Conservation (phyloP, 352 stramenopile species). For the Phytophthora sp. region DNA sequence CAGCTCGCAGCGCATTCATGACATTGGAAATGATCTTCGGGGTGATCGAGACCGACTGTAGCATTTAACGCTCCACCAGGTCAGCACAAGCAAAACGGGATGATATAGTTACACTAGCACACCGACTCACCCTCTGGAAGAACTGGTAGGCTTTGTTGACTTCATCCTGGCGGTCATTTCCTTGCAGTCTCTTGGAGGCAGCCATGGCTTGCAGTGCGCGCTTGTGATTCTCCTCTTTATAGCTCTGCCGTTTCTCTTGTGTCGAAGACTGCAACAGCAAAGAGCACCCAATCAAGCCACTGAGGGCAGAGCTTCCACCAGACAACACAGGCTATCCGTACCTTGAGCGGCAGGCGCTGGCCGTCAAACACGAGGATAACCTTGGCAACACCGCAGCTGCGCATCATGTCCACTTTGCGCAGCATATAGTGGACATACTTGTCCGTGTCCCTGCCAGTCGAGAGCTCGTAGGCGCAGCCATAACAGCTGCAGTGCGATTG, state of each 20-base stretch:
- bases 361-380: constrained; percentile 82
- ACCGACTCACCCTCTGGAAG: constrained; percentile 53
- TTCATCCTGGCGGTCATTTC: constrained; percentile 54
- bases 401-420: constrained; percentile 72
- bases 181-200: constrained; percentile 52
- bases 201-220: constrained; percentile 59
- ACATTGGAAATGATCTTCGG: constrained; percentile 63
- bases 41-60: constrained; percentile 70
- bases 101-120: background rate
- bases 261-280: constrained; percentile 52
- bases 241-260: constrained; percentile 62
- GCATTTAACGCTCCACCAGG: background rate
- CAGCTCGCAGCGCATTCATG: constrained; percentile 55
- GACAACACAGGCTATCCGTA: constrained; percentile 5
- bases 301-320: too few relatives aligned
- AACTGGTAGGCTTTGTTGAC: constrained; percentile 62
- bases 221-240: constrained; percentile 65
- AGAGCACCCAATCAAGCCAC: too few relatives aligned
- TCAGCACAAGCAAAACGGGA: background rate
- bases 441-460: constrained; percentile 63
- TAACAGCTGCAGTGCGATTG: constrained; percentile 58
- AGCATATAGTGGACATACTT: constrained; percentile 80
- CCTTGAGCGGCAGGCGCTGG: constrained; percentile 75
- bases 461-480: constrained; percentile 77
- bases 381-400: constrained; percentile 53